phyloP scores from a whole-genome alignment of 1,284 basidiomycete species.

The Ceratobasidium sp. region DNA sequence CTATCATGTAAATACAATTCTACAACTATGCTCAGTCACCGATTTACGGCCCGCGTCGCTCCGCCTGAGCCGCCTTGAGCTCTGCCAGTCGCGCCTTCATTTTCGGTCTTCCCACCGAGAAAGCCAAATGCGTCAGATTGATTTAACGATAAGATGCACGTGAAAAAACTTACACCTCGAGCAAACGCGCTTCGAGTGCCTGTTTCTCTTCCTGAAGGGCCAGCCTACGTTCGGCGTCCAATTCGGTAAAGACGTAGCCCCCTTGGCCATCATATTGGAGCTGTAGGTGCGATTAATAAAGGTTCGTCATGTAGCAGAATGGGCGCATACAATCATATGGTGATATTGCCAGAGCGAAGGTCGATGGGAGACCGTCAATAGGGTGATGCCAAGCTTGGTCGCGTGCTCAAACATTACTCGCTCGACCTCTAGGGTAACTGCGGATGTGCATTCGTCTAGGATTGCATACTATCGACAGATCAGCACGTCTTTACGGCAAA shows the following conservation, averaged over 20 bases:
- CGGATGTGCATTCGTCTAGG: slow-evolving; percentile 93
- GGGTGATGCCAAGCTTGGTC: slow-evolving; percentile 83
- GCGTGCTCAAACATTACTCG: slow-evolving; percentile 96
- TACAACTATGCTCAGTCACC: slow-evolving; percentile 21
- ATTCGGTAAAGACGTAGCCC: slow-evolving; percentile 84
- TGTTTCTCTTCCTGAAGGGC: slow-evolving; percentile 95
- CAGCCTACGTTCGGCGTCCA: slow-evolving; percentile 90
- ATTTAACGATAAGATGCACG: neutral
- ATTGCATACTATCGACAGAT: slow-evolving; percentile 78
- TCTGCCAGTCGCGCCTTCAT: slow-evolving; percentile 79
- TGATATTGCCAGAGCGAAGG: slow-evolving; percentile 86
- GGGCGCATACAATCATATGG: slow-evolving; percentile 48
- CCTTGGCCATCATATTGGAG: slow-evolving; percentile 87
- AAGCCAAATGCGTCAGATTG: slow-evolving; percentile 46
- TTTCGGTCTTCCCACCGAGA: slow-evolving; percentile 66
- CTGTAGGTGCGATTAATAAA: neutral
- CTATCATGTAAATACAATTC: slow-evolving; percentile 9
- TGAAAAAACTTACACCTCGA: slow-evolving; percentile 62
- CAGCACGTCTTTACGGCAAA: neutral
- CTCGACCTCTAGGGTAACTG: slow-evolving; percentile 93
- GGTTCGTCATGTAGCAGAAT: neutral
- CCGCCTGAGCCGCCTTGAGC: slow-evolving; percentile 55
- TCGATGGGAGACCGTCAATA: slow-evolving; percentile 90
- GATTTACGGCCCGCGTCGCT: slow-evolving; percentile 38
- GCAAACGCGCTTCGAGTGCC: slow-evolving; percentile 74